Evolutionary conservation across 2,329 filamentous ascomycete species (phyloP).

Genomic region (Eutypella sp.): DNA sequence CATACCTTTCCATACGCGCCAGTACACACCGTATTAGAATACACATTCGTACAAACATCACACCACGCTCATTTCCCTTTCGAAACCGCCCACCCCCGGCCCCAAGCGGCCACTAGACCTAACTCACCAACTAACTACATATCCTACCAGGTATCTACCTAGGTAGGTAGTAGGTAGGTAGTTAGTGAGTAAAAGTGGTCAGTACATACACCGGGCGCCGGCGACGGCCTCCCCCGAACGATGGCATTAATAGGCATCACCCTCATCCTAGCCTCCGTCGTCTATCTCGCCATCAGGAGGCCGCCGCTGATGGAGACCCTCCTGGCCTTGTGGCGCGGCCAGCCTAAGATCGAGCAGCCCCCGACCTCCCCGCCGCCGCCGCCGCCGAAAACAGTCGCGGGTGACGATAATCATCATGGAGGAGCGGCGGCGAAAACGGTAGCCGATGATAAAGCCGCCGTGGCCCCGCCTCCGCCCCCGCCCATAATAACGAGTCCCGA

Average conservation of each 20-base stretch:
- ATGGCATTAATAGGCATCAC: constrained; percentile 58
- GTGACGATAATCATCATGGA: constrained; percentile 1
- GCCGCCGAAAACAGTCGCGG: constrained; percentile 1
- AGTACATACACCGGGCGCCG: no score
- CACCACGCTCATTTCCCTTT: neutral
- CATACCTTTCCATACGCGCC: no score
- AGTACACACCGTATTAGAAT: no score
- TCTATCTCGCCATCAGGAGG: constrained; percentile 51
- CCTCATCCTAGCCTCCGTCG: constrained; percentile 56
- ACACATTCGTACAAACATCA: neutral
- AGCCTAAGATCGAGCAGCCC: constrained; percentile 22
- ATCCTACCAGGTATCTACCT: neutral
- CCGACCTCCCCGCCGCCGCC: constrained; percentile 12
- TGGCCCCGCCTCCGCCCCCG: constrained; percentile 31
- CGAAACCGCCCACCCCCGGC: neutral
- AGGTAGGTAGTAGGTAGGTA: neutral
- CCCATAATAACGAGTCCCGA: constrained; percentile 14
- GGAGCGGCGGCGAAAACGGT: constrained; percentile 4
- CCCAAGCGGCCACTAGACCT: no score
- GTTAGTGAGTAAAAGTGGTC: no score
- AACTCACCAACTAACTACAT: no score
- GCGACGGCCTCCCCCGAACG: no score
- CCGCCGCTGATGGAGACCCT: constrained; percentile 44
- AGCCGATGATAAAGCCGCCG: constrained; percentile 28
- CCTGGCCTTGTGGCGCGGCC: constrained; percentile 26